These are phyloP conservation scores for Rhizopus arrhizus DNA, from an alignment of 371 early-diverging fungal species.

Conservation along the genomic window DNA sequence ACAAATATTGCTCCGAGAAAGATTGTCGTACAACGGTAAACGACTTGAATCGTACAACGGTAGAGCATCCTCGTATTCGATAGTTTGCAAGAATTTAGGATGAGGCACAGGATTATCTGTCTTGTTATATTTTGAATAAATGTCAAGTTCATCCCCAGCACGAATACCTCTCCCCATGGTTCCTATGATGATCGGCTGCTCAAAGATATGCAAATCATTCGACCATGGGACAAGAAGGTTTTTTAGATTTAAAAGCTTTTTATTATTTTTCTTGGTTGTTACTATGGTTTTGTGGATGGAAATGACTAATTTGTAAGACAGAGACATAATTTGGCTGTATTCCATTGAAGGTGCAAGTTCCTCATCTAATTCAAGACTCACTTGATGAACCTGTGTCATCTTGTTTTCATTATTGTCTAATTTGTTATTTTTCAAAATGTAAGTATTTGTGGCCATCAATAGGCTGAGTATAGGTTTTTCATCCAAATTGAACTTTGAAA, in stretches of 20 bases:
- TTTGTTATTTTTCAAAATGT: not conserved
- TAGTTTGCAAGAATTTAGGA: slow-evolving; percentile 16
- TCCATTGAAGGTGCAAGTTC: slow-evolving; percentile 17
- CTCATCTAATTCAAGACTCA: slow-evolving; percentile 1
- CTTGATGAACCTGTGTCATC: not conserved
- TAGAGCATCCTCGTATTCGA: slow-evolving; percentile 17
- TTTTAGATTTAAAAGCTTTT: slow-evolving; percentile 4
- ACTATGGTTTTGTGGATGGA: slow-evolving; percentile 9
- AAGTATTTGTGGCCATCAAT: slow-evolving; percentile 5
- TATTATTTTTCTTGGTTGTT: slow-evolving; percentile 6
- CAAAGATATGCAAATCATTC: slow-evolving; percentile 2
- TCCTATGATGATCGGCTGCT: slow-evolving; percentile 12
- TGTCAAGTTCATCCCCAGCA: slow-evolving; percentile 3
- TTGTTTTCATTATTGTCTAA: not conserved
- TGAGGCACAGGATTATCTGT: not conserved
- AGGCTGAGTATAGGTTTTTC: not conserved
- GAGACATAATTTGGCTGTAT: slow-evolving; percentile 15
- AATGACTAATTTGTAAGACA: slow-evolving; percentile 12
- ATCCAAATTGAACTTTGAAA: slow-evolving; percentile 10
- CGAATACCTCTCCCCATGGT: slow-evolving; percentile 15
- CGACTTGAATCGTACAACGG: slow-evolving; percentile 19
- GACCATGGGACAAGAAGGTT: slow-evolving; percentile 6
- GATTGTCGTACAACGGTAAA: slow-evolving; percentile 10
- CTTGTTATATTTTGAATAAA: slow-evolving; percentile 5
- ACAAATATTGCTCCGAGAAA: not conserved